Evolutionary conservation across 192 early-diverging fungal genomes (phyloP).

Genomic region (Backusella tuberculispora): DNA sequence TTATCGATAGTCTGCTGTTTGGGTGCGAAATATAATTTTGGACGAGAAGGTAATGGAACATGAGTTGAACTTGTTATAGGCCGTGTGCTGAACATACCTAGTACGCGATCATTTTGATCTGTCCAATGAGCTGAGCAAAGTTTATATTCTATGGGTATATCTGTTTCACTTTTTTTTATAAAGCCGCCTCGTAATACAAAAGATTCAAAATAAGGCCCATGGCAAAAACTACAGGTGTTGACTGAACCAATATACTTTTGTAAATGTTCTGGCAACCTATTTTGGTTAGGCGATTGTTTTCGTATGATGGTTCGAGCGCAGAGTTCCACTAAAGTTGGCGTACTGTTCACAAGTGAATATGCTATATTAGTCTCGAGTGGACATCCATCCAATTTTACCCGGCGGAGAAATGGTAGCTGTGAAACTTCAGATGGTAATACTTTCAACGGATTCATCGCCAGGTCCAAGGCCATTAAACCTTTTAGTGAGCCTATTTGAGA

Average conservation of each 20-base stretch:
- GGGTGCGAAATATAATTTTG: not conserved
- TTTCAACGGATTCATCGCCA: slow-evolving; percentile 67
- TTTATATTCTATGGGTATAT: slow-evolving; percentile 65
- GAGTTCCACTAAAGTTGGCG: slow-evolving; percentile 74
- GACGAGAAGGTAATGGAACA: not conserved
- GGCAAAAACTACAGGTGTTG: slow-evolving; percentile 72
- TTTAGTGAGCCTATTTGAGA: slow-evolving; percentile 65
- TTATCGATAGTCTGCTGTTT: not conserved
- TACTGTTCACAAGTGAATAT: slow-evolving; percentile 40
- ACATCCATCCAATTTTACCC: slow-evolving; percentile 60
- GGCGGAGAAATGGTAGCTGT: slow-evolving; percentile 68
- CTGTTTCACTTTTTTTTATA: slow-evolving; percentile 59
- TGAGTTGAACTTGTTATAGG: not conserved
- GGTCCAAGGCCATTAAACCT: slow-evolving; percentile 64
- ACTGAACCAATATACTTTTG: slow-evolving; percentile 66
- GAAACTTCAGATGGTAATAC: slow-evolving; percentile 76
- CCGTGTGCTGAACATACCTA: slow-evolving; percentile 51
- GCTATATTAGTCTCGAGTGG: slow-evolving; percentile 47
- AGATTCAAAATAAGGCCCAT: slow-evolving; percentile 78
- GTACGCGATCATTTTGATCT: slow-evolving; percentile 64
- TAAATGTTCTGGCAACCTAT: slow-evolving; percentile 49
- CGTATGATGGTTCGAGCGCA: slow-evolving; percentile 69
- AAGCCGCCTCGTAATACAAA: slow-evolving; percentile 64
- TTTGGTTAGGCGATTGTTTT: not conserved
- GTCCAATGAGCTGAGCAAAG: slow-evolving; percentile 79